phyloP scores from a whole-genome alignment of 441 rosid genomes.

The Pelargonium australe region DNA sequence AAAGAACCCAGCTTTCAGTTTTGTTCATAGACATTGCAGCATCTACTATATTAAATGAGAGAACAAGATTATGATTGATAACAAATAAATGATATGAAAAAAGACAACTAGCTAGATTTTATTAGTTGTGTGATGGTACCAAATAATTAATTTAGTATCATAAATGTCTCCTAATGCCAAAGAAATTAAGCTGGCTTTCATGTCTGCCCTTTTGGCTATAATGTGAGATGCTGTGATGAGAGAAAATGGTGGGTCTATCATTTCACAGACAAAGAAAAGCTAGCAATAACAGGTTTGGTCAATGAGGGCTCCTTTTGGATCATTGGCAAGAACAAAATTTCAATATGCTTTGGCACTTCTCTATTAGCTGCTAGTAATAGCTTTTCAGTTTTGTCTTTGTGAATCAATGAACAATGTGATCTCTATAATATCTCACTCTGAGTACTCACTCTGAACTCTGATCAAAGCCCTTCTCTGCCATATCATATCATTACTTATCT shows the following conservation, averaged over 20 bases:
- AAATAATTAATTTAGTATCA: constrained; percentile 13
- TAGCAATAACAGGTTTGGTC: constrained; percentile 5
- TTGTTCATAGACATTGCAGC: too few relatives aligned
- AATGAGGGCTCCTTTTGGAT: constrained; percentile 3
- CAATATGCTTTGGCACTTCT: constrained; percentile 8
- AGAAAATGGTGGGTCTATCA: constrained; percentile 8
- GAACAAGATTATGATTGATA: background rate
- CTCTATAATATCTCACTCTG: background rate
- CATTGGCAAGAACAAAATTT: background rate
- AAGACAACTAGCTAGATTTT: background rate
- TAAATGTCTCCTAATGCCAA: constrained; percentile 26
- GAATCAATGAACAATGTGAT: constrained; percentile 1
- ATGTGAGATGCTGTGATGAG: background rate
- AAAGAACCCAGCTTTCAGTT: background rate
- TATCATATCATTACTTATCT: constrained; percentile 4
- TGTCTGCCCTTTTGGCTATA: constrained; percentile 22
- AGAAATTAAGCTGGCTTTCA: constrained; percentile 34
- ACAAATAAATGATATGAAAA: background rate
- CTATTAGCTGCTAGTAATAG: background rate
- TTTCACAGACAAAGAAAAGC: constrained; percentile 1
- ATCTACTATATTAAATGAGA: background rate
- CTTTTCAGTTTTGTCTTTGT: too few relatives aligned
- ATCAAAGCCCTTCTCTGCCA: constrained; percentile 5
- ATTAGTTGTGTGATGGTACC: background rate
- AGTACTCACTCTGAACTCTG: background rate